A percentile compares a stretch with the other conserved stretches of the same genome.
Conservation (phyloP, 176 grass and related monocot genomes). For the Areca catechu region DNA sequence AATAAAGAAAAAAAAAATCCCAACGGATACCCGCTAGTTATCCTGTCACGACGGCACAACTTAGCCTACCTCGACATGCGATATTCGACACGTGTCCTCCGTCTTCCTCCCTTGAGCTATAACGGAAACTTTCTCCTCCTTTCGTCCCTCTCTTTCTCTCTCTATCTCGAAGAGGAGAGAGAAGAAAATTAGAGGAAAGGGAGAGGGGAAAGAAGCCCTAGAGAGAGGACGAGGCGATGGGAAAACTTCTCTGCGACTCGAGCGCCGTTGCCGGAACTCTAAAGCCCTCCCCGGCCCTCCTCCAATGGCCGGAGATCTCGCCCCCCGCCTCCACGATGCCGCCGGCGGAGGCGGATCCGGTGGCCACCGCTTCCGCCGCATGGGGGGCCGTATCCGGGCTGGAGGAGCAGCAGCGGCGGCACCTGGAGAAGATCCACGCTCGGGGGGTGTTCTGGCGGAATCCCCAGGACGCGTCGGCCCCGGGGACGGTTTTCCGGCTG, state of each 20-base stretch:
- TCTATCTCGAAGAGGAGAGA: not conserved
- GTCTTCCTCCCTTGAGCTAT: no score
- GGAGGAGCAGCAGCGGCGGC: constrained; percentile 78
- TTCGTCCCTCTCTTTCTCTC: no score
- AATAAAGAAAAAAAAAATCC: no score
- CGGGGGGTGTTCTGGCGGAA: constrained; percentile 77
- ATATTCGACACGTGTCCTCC: no score
- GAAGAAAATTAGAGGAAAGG: not conserved
- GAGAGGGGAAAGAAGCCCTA: constrained; percentile 38
- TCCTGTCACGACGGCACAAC: no score
- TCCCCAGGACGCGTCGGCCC: constrained; percentile 5
- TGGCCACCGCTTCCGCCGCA: not conserved
- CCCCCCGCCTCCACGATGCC: not conserved
- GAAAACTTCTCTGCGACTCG: constrained; percentile 87
- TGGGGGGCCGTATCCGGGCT: constrained; percentile 59
- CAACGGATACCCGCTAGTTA: no score
- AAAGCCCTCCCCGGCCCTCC: constrained; percentile 27
- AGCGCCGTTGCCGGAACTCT: constrained; percentile 63
- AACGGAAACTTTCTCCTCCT: no score
- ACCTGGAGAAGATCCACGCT: constrained; percentile 62
- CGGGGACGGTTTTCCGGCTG: constrained; percentile 45
- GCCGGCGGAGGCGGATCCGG: not conserved
- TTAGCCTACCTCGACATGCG: no score
- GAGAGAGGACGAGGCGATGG: constrained; percentile 31
- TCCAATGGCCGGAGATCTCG: constrained; percentile 36